These are phyloP conservation scores for Colletotrichum eremochloae DNA, from an alignment of 2,329 filamentous ascomycete species.

Conservation along the genomic window DNA sequence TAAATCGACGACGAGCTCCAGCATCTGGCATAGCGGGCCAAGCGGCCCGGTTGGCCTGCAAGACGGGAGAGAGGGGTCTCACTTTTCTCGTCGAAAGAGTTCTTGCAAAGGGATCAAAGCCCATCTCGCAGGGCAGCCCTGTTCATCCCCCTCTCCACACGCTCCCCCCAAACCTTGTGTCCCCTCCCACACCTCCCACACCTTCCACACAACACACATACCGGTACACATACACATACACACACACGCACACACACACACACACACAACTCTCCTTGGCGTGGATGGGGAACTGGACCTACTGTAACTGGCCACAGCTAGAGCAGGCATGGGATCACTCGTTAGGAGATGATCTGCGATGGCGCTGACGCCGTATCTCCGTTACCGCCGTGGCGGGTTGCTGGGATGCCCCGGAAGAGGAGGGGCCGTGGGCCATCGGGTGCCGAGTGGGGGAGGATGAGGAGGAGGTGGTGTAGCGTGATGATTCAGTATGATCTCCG, in stretches of 20 bases:
- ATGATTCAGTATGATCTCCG: constrained; percentile 13
- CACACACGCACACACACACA: too few species aligned
- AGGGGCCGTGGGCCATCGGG: neutral
- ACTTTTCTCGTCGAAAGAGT: neutral
- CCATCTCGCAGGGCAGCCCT: neutral
- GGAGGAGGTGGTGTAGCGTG: neutral
- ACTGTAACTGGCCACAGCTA: constrained; percentile 21
- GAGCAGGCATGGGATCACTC: constrained; percentile 29
- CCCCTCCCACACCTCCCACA: neutral
- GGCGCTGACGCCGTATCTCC: neutral
- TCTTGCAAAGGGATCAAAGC: neutral
- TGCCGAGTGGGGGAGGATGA: constrained; percentile 12
- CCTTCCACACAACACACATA: too few species aligned
- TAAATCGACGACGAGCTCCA: constrained; percentile 1
- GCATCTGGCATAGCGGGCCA: constrained; percentile 11
- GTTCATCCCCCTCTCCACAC: neutral
- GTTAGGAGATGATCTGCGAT: constrained; percentile 1
- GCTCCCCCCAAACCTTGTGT: neutral
- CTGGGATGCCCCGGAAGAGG: constrained; percentile 15
- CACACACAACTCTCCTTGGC: neutral
- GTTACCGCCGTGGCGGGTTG: constrained; percentile 7
- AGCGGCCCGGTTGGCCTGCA: neutral
- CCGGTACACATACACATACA: neutral
- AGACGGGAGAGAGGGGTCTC: neutral
- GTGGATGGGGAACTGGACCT: neutral